phyloP scores from a whole-genome alignment of 2,329 filamentous ascomycete species.

The Cercospora sojina region DNA sequence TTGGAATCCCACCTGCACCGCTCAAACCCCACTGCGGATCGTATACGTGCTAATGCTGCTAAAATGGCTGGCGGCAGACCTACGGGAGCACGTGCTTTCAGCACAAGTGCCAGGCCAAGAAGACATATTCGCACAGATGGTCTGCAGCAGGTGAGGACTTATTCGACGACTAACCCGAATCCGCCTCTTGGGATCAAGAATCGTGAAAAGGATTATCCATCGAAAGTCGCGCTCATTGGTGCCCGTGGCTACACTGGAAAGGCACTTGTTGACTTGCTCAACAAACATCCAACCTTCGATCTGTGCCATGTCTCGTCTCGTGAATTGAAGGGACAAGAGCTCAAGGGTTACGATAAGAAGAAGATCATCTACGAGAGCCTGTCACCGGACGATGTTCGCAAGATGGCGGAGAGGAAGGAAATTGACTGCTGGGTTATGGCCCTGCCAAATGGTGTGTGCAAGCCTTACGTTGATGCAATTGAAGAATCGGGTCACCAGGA shows the following conservation, averaged over 20 bases:
- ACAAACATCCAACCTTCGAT: conserved; percentile 85
- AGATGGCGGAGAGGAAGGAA: conserved; percentile 78
- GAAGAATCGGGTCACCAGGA: conserved; percentile 63
- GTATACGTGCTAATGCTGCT: conserved; percentile 52
- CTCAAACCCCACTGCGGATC: conserved; percentile 68
- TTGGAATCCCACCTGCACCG: conserved; percentile 80
- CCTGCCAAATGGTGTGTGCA: conserved; percentile 90
- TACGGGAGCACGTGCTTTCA: conserved; percentile 59
- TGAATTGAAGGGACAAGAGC: conserved; percentile 81
- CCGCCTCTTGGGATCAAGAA: conserved; percentile 87
- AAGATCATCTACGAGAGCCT: conserved; percentile 92
- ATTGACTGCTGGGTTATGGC: conserved; percentile 98
- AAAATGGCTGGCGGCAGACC: conserved; percentile 40
- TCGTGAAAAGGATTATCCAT: conserved; percentile 73
- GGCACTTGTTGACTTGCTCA: conserved; percentile 81
- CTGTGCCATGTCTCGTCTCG: conserved; percentile 89
- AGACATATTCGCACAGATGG: conserved; percentile 17
- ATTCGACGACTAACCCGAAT: conserved; percentile 74
- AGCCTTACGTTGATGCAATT: conserved; percentile 88
- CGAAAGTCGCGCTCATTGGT: conserved; percentile 82
- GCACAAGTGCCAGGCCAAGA: conserved; percentile 52
- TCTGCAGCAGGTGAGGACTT: conserved; percentile 37
- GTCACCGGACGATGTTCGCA: conserved; percentile 77
- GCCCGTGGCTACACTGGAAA: conserved; percentile 94
- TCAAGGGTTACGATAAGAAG: conserved; percentile 87